These are phyloP conservation scores for Hordeum pubiflorum DNA, from an alignment of 202 grass and related monocot genomes.

Conservation along the genomic window DNA sequence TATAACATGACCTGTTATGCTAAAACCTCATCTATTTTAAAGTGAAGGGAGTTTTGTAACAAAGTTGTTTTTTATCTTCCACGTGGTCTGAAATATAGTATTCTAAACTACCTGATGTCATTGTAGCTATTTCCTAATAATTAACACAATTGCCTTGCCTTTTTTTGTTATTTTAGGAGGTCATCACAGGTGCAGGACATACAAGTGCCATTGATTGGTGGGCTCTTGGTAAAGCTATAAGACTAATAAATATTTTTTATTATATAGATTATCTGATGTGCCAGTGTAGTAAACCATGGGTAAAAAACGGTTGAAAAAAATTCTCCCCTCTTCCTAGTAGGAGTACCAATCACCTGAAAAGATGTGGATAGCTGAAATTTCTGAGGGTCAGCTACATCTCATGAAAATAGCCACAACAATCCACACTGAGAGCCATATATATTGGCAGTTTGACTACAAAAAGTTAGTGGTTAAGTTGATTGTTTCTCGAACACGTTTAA, in stretches of 20 bases:
- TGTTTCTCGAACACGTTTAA: too few relatives aligned
- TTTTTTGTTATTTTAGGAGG: constrained; percentile 59
- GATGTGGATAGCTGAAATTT: constrained; percentile 3
- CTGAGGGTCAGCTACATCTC: constrained; percentile 1
- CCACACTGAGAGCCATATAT: not conserved
- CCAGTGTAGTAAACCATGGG: not conserved
- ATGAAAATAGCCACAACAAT: not conserved
- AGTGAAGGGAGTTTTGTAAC: not conserved
- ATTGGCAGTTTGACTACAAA: not conserved
- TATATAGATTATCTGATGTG: not conserved
- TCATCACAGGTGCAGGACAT: constrained; percentile 77
- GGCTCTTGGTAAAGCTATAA: constrained; percentile 74
- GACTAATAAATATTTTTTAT: not conserved
- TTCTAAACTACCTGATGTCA: not conserved
- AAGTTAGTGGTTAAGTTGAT: not conserved
- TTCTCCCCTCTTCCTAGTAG: too few relatives aligned
- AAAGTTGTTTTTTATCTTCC: not conserved
- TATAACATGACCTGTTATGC: not conserved
- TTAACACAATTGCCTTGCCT: not conserved
- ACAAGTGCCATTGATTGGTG: constrained; percentile 98
- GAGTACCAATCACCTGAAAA: constrained; percentile 13
- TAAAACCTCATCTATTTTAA: not conserved
- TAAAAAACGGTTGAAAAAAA: not conserved
- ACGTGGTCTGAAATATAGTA: not conserved
- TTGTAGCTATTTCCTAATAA: constrained; percentile 7